Base-by-base conservation (phyloP, 805 yeast species). In the Wickerhamiella sorbophila region DNA sequence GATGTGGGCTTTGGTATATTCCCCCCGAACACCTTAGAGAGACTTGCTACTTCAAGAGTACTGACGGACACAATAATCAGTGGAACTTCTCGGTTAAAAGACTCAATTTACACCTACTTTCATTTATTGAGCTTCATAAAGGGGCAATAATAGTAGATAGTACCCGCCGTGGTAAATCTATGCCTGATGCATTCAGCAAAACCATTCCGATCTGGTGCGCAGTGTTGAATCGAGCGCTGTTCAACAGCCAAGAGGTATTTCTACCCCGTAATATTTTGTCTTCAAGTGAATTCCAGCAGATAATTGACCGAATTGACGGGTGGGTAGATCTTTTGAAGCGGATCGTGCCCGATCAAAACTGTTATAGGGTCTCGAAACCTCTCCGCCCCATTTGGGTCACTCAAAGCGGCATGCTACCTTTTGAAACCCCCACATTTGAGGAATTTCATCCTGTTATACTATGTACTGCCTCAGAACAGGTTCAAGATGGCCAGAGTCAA, bases 161-260 rank as follows among this genome's bases (percentile, higher is more conserved):
- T 12, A 85, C 95, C 0, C 63, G 95, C 47, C 66, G 86, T 33
- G 95, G 95, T 2, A 86, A 85, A 55, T 60, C 71, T 20, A 75
- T 85, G 60, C 95, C 96, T 0, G 96, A 86, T 58, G 79, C 95
- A 0, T 58, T 84, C 5, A 78, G 86, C 51, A 86, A 86, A 52
- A 86, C 95, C 0, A 66, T 86, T 1, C 95, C 95, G 0, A 81
- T 84, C 1, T 86, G 96, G 96, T 81, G 93, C 59, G 81, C 87
- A 0, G 85, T 82, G 4, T 44, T 85, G 16, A 82, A 81, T 52
- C 57, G 58, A 31, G 62, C 79, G 1, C 59, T 75, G 56, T 67
- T 67, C 43, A 73, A 65, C 17, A 52, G 47, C 3, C 51, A 44
- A 4, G 6, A 9, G 33, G 56, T 75, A 9, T 59, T 55, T 38